These are phyloP conservation scores for Trichoderma oligosporum DNA, from an alignment of 2,329 filamentous ascomycete species.

Conservation along the genomic window DNA sequence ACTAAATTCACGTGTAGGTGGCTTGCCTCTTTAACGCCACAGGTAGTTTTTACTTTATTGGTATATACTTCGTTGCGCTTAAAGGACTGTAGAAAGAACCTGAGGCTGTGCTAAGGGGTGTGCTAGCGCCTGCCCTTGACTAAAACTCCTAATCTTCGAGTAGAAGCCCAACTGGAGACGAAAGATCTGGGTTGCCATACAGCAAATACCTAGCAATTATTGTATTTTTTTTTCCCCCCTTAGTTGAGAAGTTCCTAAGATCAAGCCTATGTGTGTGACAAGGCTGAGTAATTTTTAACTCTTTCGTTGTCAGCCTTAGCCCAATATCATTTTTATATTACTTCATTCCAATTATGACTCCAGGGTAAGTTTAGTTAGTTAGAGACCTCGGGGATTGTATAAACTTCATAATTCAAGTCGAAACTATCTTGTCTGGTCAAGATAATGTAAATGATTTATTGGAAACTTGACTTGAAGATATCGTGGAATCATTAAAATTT, in stretches of 20 bases:
- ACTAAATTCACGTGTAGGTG: slow-evolving; percentile 16
- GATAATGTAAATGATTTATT: too few species aligned
- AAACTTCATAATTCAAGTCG: too few species aligned
- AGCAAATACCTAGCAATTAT: neutral
- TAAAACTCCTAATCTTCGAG: neutral
- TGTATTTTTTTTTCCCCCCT: neutral
- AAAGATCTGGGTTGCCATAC: neutral
- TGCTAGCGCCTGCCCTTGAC: neutral
- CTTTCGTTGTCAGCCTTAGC: too few species aligned
- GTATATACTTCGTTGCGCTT: neutral
- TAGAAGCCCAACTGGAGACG: slow-evolving; percentile 6
- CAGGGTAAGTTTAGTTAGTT: too few species aligned
- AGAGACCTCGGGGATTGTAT: too few species aligned
- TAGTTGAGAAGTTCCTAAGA: too few species aligned
- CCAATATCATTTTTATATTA: too few species aligned
- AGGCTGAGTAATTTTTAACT: too few species aligned
- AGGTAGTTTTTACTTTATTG: neutral
- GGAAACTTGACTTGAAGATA: too few species aligned
- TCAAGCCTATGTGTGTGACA: too few species aligned
- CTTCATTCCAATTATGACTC: too few species aligned
- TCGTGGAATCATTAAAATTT: neutral
- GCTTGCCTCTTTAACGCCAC: slow-evolving; percentile 3
- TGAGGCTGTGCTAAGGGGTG: neutral
- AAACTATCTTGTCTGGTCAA: too few species aligned
- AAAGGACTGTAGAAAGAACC: neutral